Base-by-base conservation (phyloP, 129 eudicot species). In the Apium graveolens region DNA sequence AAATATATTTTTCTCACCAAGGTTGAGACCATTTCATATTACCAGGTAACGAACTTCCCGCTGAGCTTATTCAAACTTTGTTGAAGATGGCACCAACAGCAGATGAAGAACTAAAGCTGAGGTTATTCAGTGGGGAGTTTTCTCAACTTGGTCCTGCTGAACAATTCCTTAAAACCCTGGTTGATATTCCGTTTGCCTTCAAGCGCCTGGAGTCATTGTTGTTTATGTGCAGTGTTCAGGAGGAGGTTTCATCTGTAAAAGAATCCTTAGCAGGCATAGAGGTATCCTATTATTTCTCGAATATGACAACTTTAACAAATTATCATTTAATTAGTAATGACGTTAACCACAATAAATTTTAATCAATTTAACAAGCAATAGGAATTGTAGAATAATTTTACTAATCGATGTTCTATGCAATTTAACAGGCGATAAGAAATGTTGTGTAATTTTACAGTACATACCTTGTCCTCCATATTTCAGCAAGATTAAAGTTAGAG, bases 131-230 rank as follows among this genome's bases (percentile, higher is more conserved):
- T 53, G 92, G 90, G 12, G 88, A 86, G 35, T 55, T 78, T 80
- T 74, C 83, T 81, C 88, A 78, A 79, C 90, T 89, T 44, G 88
- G 90, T 78, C 88, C 90, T 31, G 92, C 92, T 12, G 92, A 89
- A 57, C 79, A 85, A 73, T 89, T 89, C 78, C 55, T 89, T 31
- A 89, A 89, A 78, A 85, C 53, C 60, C n/a, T 86, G 78, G 92
- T 86, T 38, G 92, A 89, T 77, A 82, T 86, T 9, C 92, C 92
- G 0, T 89, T 80, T 80, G 92, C 92, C 20, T 89, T 89, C 44
- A 86, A 48, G 73, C 81, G 90, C 46, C 82, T 86, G 34, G 90
- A 89, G 81, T 85, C 92, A 24, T 78, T 89, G 73, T 63, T 84
- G 34, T 89, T 89, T 78, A 89, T 89, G 92, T 80, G 88, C 81